These are phyloP conservation scores for Lyophyllum decastes DNA, from an alignment of 768 basidiomycete genomes.

Conservation along the genomic window DNA sequence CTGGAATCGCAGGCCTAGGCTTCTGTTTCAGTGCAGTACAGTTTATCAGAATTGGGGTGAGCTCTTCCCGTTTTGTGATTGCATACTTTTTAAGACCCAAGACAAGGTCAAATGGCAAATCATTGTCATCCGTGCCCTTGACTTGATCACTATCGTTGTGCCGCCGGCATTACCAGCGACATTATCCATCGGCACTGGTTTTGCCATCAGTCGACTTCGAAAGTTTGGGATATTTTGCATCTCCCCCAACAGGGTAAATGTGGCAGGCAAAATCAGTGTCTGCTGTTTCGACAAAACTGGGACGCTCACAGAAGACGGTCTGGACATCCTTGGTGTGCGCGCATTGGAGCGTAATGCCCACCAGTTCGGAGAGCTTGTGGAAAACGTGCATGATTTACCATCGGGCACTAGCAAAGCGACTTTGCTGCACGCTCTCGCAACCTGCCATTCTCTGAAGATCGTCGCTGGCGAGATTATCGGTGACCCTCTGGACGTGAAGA, in stretches of 20 bases:
- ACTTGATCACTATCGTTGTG: slow-evolving; percentile 95
- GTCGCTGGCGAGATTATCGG: slow-evolving; percentile 88
- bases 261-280: slow-evolving; percentile 94
- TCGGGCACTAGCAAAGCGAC: slow-evolving; percentile 71
- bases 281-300: slow-evolving; percentile 99
- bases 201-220: slow-evolving; percentile 86
- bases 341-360: slow-evolving; percentile 74
- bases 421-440: slow-evolving; percentile 90
- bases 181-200: slow-evolving; percentile 95
- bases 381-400: slow-evolving; percentile 86
- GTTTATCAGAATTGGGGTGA: slow-evolving; percentile 86
- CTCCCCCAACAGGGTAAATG: slow-evolving; percentile 92
- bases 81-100: neutral
- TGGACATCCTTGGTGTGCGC: slow-evolving; percentile 95
- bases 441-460: slow-evolving; percentile 94
- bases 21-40: slow-evolving; percentile 92
- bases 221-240: slow-evolving; percentile 93
- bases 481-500: slow-evolving; percentile 94
- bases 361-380: slow-evolving; percentile 87
- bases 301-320: slow-evolving; percentile 95
- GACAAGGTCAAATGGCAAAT: slow-evolving; percentile 83
- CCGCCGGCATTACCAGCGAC: slow-evolving; percentile 98
- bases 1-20: slow-evolving; percentile 87
- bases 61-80: slow-evolving; percentile 21
- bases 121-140: slow-evolving; percentile 88